Base-by-base conservation (phyloP, 2,329 filamentous ascomycete genomes). In the Capronia epimyces region DNA sequence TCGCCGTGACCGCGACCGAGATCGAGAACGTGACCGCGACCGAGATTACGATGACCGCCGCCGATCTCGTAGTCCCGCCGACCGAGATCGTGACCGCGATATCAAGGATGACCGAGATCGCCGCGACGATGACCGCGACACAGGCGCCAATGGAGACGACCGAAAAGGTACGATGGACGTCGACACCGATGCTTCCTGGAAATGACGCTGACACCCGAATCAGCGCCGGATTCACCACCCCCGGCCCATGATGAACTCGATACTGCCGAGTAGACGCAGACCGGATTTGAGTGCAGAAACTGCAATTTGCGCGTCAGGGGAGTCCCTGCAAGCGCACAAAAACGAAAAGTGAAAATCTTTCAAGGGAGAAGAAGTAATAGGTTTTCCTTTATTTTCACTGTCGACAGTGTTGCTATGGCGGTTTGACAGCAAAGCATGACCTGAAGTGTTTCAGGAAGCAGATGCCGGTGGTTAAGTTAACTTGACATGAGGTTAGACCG, bases 241-340 rank as follows among this genome's bases (percentile, higher is more conserved):
- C 84, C 87, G 58, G 84, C 83, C 63, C 89, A 95, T 66, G 93
- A 98, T 69, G 93, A 98, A 67, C 81, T 97, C 67, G 93, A 98
- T 70, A 90, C 93, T 66, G 91, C 90, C 65, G 93, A 97, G 74
- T 83, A 46, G 49, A 44, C 15, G 25, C 7, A 43, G 9, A 13
- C 15, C n/a, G 31, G 15, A 5, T 34, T 15, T 34, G 27, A 34
- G 8, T 13, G 31, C 31, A n/a, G 10, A 34, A 29, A 29, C 8
- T 13, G 27, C n/a, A n/a, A n/a, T n/a, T n/a, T n/a, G n/a, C n/a
- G n/a, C n/a, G n/a, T n/a, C n/a, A n/a, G n/a, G n/a, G n/a, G n/a
- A n/a, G n/a, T 27, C 27, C 15, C n/a, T 24, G 18, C 39, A 16
- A 18, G 15, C 3, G 32, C 4, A 22, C 15, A 22, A 15, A 18